Percentiles rank a stretch among this genome's conserved stretches.
Evolutionary conservation across 2,329 filamentous ascomycete genomes (phyloP).

Genomic region (Cytospora mali): DNA sequence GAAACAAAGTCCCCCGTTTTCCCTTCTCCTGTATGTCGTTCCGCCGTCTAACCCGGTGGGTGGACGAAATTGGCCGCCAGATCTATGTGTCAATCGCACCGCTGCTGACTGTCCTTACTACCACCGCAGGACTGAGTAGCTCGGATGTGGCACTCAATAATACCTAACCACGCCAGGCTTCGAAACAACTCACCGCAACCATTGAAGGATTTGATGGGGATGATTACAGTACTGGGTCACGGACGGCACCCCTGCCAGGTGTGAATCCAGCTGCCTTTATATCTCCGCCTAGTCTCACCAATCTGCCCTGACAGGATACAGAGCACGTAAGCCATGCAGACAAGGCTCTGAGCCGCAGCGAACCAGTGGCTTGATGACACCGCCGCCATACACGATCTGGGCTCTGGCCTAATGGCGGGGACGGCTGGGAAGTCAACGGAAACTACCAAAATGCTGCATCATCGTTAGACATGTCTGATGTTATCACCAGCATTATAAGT

Average conservation of each 20-base stretch:
- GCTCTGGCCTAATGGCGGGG: neutral
- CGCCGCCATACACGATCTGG: neutral
- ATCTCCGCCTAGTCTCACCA: neutral
- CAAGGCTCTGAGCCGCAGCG: neutral
- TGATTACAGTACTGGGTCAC: neutral
- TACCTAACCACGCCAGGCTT: neutral
- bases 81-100: neutral
- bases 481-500: neutral
- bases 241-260: neutral
- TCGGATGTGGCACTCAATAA: neutral
- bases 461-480: neutral
- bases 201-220: neutral
- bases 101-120: neutral
- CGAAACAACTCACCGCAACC: constrained; percentile 5
- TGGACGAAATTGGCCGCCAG: neutral
- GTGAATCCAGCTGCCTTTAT: neutral
- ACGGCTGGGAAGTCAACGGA: neutral
- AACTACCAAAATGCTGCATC: neutral
- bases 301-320: neutral
- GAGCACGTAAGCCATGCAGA: neutral
- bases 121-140: neutral
- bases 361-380: neutral
- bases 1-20: constrained; percentile 26
- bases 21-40: neutral
- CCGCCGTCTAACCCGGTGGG: neutral